phyloP scores from a whole-genome alignment of 805 yeast genomes.

The Cyberlindnera nakhonratchasimensis region DNA sequence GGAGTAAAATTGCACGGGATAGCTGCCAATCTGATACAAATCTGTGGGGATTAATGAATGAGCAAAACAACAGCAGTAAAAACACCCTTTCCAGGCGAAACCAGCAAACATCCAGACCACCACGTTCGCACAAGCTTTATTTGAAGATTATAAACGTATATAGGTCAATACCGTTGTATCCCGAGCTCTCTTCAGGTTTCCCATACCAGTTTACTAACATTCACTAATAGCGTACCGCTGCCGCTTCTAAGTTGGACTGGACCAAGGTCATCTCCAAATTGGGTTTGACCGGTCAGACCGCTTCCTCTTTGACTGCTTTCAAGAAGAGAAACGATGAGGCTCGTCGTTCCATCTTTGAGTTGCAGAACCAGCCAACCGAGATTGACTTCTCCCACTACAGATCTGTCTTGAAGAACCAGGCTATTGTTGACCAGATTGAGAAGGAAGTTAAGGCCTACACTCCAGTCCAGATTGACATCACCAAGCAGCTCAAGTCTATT shows the following conservation, averaged over 20 bases:
- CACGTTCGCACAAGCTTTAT: no score
- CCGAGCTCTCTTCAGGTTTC: background rate
- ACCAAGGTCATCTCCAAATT: slow-evolving; percentile 81
- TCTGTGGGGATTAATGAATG: background rate
- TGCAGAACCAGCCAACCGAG: slow-evolving; percentile 66
- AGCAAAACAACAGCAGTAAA: background rate
- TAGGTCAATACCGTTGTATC: background rate
- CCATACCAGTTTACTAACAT: slow-evolving; percentile 34
- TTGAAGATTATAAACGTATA: no score
- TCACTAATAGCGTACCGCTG: slow-evolving; percentile 37
- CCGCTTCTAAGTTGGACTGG: slow-evolving; percentile 92
- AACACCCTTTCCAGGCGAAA: background rate
- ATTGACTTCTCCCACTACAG: slow-evolving; percentile 85
- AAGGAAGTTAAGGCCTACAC: slow-evolving; percentile 68
- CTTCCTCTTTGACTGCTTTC: slow-evolving; percentile 82
- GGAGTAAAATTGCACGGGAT: background rate
- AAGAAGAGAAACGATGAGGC: slow-evolving; percentile 99
- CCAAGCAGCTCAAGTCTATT: slow-evolving; percentile 87
- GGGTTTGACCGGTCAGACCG: slow-evolving; percentile 92
- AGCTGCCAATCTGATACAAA: background rate
- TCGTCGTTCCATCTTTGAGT: slow-evolving; percentile 69
- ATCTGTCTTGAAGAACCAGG: slow-evolving; percentile 73
- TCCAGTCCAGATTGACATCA: slow-evolving; percentile 81
- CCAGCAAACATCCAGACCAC: no score
- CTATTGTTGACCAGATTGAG: slow-evolving; percentile 78